Evolutionary conservation across 495 filamentous ascomycete species (phyloP).

Genomic region (Achaetomiella virescens): DNA sequence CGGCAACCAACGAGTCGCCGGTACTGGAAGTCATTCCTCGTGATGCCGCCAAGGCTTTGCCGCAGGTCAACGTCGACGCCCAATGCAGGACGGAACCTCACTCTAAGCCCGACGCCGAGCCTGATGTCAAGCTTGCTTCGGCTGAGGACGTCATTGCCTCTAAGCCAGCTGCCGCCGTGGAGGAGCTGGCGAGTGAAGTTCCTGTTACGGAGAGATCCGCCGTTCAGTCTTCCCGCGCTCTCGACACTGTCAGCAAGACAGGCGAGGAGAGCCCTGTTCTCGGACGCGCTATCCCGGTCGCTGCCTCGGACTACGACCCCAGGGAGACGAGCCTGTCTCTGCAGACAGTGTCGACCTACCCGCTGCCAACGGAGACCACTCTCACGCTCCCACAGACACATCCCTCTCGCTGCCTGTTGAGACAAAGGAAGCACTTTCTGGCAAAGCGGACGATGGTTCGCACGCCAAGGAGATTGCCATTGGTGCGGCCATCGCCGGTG

Average conservation of each 20-base stretch:
- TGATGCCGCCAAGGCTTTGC: neutral
- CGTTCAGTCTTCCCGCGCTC: neutral
- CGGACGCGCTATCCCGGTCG: neutral
- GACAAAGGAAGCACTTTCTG: neutral
- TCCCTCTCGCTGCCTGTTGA: slow-evolving; percentile 1
- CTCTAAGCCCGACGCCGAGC: neutral
- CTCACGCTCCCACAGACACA: slow-evolving; percentile 11
- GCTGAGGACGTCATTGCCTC: neutral
- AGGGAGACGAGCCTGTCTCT: slow-evolving; percentile 10
- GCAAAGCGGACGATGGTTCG: slow-evolving; percentile 7
- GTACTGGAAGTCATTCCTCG: neutral
- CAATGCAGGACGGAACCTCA: slow-evolving; percentile 4
- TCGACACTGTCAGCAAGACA: neutral
- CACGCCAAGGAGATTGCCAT: slow-evolving; percentile 21
- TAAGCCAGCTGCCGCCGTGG: neutral
- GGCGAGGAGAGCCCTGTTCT: slow-evolving; percentile 3
- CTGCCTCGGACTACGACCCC: slow-evolving; percentile 4
- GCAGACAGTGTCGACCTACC: slow-evolving; percentile 9
- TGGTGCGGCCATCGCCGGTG: slow-evolving; percentile 21
- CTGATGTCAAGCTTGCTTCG: neutral
- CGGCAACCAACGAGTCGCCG: neutral
- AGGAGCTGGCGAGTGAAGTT: neutral
- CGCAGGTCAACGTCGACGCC: neutral
- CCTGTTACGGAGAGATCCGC: neutral
- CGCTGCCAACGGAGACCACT: slow-evolving; percentile 13